These are phyloP conservation scores for Baorangia bicolor DNA, from an alignment of 768 basidiomycete species.

Conservation along the genomic window DNA sequence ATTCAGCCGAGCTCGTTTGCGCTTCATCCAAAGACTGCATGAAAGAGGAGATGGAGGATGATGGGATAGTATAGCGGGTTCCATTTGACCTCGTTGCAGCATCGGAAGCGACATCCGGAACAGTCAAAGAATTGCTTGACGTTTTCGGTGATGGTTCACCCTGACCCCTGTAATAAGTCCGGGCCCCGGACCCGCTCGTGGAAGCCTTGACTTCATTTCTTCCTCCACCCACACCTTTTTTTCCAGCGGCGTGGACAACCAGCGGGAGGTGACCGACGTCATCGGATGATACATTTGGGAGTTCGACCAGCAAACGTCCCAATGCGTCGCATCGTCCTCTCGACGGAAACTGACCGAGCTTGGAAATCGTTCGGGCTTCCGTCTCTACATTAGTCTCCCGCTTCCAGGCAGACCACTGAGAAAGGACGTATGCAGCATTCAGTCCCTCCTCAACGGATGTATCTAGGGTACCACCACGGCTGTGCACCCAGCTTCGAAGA, in stretches of 20 bases:
- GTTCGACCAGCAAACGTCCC: not conserved
- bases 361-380: no score
- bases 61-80: no score
- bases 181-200: not conserved
- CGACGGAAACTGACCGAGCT: not conserved
- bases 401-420: not conserved
- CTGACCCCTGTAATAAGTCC: not conserved
- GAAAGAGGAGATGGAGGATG: not conserved
- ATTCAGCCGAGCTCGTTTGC: not conserved
- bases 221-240: not conserved
- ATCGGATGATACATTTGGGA: not conserved
- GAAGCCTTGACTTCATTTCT: no score
- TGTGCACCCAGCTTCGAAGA: not conserved
- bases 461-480: not conserved
- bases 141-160: not conserved
- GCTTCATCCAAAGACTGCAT: not conserved
- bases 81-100: not conserved
- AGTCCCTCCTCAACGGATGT: not conserved
- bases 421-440: accelerated
- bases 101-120: not conserved
- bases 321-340: slow-evolving; percentile 5
- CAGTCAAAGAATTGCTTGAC: not conserved
- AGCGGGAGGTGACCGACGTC: not conserved
- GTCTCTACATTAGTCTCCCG: not conserved
- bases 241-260: not conserved